Evolutionary conservation across 345 rosid genomes (phyloP).

Genomic region (Noccaea bulbosa): DNA sequence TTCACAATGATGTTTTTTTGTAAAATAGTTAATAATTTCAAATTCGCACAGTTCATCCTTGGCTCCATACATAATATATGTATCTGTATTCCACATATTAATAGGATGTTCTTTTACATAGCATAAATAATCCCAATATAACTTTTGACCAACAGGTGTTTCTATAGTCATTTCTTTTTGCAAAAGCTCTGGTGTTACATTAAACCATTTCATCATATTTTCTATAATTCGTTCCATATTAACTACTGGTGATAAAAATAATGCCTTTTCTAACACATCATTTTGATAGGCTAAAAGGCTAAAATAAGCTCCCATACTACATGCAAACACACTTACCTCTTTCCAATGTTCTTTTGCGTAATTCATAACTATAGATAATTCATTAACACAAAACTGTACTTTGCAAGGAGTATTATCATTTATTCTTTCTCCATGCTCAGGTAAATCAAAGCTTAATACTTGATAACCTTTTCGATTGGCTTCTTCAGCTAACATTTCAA

Average conservation of each 20-base stretch:
- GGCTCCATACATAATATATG: not conserved
- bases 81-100: not conserved
- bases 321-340: not conserved
- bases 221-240: not conserved
- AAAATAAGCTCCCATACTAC: not conserved
- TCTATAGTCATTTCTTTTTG: not conserved
- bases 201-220: not conserved
- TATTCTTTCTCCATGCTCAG: not conserved
- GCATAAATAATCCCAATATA: not conserved
- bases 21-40: not conserved
- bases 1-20: not conserved
- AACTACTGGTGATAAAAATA: not conserved
- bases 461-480: not conserved
- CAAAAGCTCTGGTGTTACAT: not conserved
- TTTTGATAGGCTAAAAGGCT: not conserved
- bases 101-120: not conserved
- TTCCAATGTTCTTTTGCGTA: not conserved
- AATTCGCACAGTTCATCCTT: not conserved
- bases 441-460: not conserved
- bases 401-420: not conserved
- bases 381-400: not conserved
- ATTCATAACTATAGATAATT: not conserved
- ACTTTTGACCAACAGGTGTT: not conserved
- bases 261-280: not conserved
- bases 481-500: not conserved